Base-by-base conservation (phyloP, 2,329 filamentous ascomycete genomes). In the Domatiomyces globalis region DNA sequence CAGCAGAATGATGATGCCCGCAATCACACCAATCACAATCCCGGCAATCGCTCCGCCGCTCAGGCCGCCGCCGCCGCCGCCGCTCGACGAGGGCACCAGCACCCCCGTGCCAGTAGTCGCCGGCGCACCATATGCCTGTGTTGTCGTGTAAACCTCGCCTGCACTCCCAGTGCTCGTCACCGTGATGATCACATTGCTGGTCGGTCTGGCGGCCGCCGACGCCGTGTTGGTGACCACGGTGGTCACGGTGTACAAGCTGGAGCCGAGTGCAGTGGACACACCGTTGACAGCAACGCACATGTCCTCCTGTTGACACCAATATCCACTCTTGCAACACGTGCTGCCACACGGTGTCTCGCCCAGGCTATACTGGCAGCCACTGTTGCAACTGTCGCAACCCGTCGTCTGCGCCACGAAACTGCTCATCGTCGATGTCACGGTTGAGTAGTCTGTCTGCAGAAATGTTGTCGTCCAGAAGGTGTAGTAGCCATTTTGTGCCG, bases 381-480 rank as follows among this genome's bases (percentile, higher is more conserved):
- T 62, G 49, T 62, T 54, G 45, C 45, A 47, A 9, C 15, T 25
- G 54, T 63, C 45, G 60, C 60, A 53, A 51, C 56, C 54, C 19
- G 60, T 52, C 43, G 56, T 49, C 5, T 52, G 39, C 8, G 39
- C 12, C 22, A 60, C 29, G 49, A 62, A 63, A 43, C 66, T 68
- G 63, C 77, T 81, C 64, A 72, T 75, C 29, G 76, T 72, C 5
- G 71, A 72, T 5, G 77, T 80, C 52, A 70, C 66, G 2, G 77
- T 79, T 44, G 73, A 63, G 5, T 72, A 65, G 49, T 74, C 73
- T 10, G 76, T 80, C 61, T 78, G 71, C 10, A 76, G 69, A 59
- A 68, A 80, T 5, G 75, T 79, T 2, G 75, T 76, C 17, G 78
- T 82, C 33, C 33, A 39, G 33, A 39, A 39, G 9, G 33, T 39